phyloP scores from a whole-genome alignment of 2,329 filamentous ascomycete genomes.

The Emmonsiellopsis sp. region DNA sequence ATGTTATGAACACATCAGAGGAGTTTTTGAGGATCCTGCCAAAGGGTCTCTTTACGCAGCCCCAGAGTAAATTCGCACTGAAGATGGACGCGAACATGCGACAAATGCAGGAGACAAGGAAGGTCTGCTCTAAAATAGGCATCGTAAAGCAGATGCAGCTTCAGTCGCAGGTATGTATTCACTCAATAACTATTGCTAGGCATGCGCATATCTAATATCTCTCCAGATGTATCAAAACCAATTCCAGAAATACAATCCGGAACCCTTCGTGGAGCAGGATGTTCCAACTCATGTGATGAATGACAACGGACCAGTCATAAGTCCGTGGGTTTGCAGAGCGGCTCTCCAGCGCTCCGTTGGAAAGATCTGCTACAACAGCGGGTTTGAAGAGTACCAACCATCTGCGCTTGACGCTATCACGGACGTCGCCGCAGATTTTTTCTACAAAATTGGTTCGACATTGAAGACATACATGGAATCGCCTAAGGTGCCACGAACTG shows the following conservation, averaged over 20 bases:
- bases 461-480: conserved; percentile 76
- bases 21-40: conserved; percentile 74
- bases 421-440: conserved; percentile 81
- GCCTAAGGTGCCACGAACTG: conserved; percentile 57
- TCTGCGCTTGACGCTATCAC: conserved; percentile 86
- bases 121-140: conserved; percentile 89
- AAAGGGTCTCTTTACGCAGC: conserved; percentile 63
- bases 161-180: conserved; percentile 67
- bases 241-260: conserved; percentile 90
- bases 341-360: conserved; percentile 84
- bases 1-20: conserved; percentile 78
- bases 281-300: conserved; percentile 82
- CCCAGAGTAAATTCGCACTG: conserved; percentile 61
- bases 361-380: conserved; percentile 91
- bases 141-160: conserved; percentile 99
- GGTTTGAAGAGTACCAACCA: conserved; percentile 94
- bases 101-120: conserved; percentile 94
- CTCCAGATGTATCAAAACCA: conserved; percentile 90
- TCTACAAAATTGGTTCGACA: conserved; percentile 69
- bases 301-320: conserved; percentile 81
- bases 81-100: conserved; percentile 85
- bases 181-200: neutral
- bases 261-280: conserved; percentile 79
- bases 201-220: conserved; percentile 9
- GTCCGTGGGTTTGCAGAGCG: conserved; percentile 68